phyloP scores from a whole-genome alignment of 1,284 basidiomycete genomes.

The Moesziomyces globuligerus region DNA sequence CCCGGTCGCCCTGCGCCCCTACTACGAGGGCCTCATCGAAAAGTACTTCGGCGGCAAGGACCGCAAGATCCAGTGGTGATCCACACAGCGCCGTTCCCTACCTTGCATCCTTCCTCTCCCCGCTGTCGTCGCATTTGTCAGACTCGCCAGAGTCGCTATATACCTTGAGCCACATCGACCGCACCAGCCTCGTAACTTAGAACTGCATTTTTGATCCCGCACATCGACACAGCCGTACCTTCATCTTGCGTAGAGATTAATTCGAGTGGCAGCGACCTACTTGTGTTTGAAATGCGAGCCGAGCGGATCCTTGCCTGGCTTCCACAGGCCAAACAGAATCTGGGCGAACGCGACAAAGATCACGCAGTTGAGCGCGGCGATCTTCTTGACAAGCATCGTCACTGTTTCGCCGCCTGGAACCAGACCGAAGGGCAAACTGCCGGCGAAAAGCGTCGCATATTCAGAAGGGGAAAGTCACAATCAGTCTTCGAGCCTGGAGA shows the following conservation, averaged over 20 bases:
- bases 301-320: constrained; percentile 40
- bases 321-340: constrained; percentile 49
- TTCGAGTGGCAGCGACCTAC: not conserved
- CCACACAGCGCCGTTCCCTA: not conserved
- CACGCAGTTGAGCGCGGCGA: constrained; percentile 53
- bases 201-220: constrained; percentile 1
- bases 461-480: not conserved
- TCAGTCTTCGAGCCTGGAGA: no score
- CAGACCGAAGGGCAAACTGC: constrained; percentile 51
- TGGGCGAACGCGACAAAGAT: constrained; percentile 44
- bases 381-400: constrained; percentile 48
- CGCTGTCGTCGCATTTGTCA: no score
- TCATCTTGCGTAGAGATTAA: not conserved
- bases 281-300: constrained; percentile 35
- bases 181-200: constrained; percentile 3
- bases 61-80: constrained; percentile 48
- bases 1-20: constrained; percentile 76
- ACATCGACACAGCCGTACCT: not conserved
- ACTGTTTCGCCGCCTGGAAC: constrained; percentile 39
- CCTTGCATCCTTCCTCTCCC: not conserved
- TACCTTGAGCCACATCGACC: constrained; percentile 5
- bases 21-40: constrained; percentile 81
- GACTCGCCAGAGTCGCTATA: not conserved
- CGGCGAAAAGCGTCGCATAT: no score
- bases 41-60: constrained; percentile 75